Conservation (phyloP, 2,329 filamentous ascomycete genomes). For the Hymenoscyphus repandus region DNA sequence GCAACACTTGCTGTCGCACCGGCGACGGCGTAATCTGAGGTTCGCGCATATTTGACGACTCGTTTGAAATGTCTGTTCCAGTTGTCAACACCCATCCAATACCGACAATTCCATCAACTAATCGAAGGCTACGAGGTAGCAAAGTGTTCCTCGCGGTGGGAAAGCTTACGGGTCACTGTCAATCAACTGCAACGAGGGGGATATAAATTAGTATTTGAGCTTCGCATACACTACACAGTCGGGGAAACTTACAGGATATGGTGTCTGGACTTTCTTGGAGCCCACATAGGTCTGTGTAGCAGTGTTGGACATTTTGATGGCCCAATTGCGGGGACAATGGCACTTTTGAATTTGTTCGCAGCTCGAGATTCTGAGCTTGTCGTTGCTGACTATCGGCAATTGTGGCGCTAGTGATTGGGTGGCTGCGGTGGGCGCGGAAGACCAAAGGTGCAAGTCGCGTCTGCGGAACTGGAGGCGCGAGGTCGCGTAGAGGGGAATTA, state of each 20-base stretch:
- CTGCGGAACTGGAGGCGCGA: slow-evolving; percentile 9
- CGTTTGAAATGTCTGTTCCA: slow-evolving; percentile 75
- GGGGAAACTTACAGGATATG: slow-evolving; percentile 71
- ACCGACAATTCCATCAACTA: slow-evolving; percentile 1
- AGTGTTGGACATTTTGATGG: slow-evolving; percentile 31
- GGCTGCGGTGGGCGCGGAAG: not conserved
- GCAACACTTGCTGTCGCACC: slow-evolving; percentile 63
- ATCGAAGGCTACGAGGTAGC: too few relatives aligned
- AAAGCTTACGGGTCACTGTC: slow-evolving; percentile 90
- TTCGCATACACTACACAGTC: not conserved
- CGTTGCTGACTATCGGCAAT: slow-evolving; percentile 10
- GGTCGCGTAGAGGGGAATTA: slow-evolving; percentile 14
- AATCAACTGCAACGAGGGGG: slow-evolving; percentile 67
- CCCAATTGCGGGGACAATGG: slow-evolving; percentile 28
- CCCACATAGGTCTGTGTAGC: slow-evolving; percentile 52
- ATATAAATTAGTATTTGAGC: slow-evolving; percentile 26
- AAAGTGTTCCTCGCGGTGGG: slow-evolving; percentile 3
- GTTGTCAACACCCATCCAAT: slow-evolving; percentile 26
- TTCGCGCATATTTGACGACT: slow-evolving; percentile 80
- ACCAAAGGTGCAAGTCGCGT: slow-evolving; percentile 13
- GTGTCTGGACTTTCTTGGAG: slow-evolving; percentile 73
- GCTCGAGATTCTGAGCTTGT: slow-evolving; percentile 9
- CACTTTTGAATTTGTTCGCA: slow-evolving; percentile 9
- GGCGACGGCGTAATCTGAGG: slow-evolving; percentile 75
- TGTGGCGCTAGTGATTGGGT: slow-evolving; percentile 14